Evolutionary conservation across 2,329 filamentous ascomycete genomes (phyloP), one percentile per base, ranked within the genome.

Genomic region (Alternaria ethzedia): DNA sequence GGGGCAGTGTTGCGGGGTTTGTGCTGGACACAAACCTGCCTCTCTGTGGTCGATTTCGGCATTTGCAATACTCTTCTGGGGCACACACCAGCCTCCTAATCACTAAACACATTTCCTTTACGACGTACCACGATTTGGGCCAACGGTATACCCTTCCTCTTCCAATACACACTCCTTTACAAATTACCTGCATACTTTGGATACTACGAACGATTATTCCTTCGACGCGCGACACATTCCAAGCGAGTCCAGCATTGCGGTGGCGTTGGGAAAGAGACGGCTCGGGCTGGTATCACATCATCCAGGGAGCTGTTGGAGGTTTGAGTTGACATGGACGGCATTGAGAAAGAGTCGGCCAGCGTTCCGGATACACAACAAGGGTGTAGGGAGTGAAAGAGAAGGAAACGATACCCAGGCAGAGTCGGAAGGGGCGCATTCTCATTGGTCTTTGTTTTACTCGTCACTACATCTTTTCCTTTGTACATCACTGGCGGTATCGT

Each of bases 11-110:
- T 63, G 59, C 49, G 45, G 64, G 62, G 67, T 63, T 73, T 72
- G 75, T 77, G 76, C 76, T 78, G 75, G 76, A 68, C 75, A 76
- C 72, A 68, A 69, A 66, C 54, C 36, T 54, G 20, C 54, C 30
- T 44, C 49, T 17, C 28, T 36, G 61, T 10, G 56, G 25, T 49
- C 23, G 26, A 46, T 50, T 46, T 45, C 45, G 25, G 56, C 49
- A 63, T 59, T 50, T 54, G 60, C 60, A 21, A 64, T 58, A 58
- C 57, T 66, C 59, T 64, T 70, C 69, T 45, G 60, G 51, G 57
- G 43, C 13, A 44, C 59, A 65, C 65, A 50, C 55, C 65, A 67
- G 50, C 64, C 68, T 73, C 74, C 73, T 75, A 77, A 77, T 78
- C 70, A 65, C 64, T 26, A 54, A 25, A 28, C 21, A 52, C 20